These are phyloP conservation scores for Knufia petricola DNA, from an alignment of 2,329 filamentous ascomycete species.

Conservation along the genomic window DNA sequence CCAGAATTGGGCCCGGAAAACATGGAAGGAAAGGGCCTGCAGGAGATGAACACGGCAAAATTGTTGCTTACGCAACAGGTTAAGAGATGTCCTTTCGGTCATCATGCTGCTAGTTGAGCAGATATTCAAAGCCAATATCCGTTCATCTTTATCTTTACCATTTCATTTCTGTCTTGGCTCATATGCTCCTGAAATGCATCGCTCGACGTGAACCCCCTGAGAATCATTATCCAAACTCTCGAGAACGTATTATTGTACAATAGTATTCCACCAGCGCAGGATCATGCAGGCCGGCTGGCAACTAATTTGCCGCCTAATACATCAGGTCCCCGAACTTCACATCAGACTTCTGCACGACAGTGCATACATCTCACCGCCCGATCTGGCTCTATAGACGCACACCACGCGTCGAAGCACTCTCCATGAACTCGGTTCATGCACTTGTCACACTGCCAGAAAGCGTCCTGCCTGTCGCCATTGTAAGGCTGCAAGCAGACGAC, in stretches of 20 bases:
- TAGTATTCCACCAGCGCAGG: background rate
- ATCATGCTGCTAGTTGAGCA: background rate
- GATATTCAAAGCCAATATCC: background rate
- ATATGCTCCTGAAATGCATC: background rate
- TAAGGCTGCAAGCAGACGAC: background rate
- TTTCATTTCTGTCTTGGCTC: too few species aligned
- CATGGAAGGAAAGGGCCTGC: slow-evolving; percentile 44
- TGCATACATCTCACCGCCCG: background rate
- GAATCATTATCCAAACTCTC: background rate
- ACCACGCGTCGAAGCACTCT: background rate
- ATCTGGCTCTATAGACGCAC: background rate
- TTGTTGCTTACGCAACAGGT: slow-evolving; percentile 26
- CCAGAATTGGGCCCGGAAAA: slow-evolving; percentile 53
- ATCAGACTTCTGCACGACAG: background rate
- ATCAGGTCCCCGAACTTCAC: background rate
- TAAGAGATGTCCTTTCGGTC: too few species aligned
- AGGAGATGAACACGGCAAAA: slow-evolving; percentile 38
- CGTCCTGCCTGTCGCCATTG: background rate
- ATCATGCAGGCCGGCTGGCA: background rate
- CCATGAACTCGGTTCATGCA: background rate
- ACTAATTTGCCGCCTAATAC: background rate
- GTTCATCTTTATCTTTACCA: too few species aligned
- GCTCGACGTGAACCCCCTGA: background rate
- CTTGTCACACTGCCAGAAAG: background rate
- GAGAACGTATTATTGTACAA: background rate